phyloP scores from a whole-genome alignment of 495 filamentous ascomycete species.

The Penicillium desertorum region DNA sequence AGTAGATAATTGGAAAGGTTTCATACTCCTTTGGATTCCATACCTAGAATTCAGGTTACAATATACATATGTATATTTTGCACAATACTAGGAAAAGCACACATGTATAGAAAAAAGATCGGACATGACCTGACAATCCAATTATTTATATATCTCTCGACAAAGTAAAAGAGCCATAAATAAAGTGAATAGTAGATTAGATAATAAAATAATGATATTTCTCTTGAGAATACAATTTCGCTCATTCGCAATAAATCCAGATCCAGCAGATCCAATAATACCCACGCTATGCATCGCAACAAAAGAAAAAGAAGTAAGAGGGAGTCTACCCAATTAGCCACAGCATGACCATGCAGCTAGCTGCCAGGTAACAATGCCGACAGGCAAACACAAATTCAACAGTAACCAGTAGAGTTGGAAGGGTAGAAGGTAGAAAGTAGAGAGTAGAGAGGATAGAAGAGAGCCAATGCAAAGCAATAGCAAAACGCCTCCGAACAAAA shows the following conservation, averaged over 20 bases:
- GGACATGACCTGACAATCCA: too few relatives aligned
- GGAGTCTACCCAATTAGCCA: constrained; percentile 6
- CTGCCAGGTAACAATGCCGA: constrained; percentile 14
- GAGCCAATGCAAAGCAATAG: too few relatives aligned
- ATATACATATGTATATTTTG: too few relatives aligned
- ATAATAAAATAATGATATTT: background rate
- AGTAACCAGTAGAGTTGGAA: constrained; percentile 10
- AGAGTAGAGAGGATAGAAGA: constrained; percentile 9
- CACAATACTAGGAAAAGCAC: too few relatives aligned
- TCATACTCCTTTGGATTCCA: too few relatives aligned
- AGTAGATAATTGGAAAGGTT: too few relatives aligned
- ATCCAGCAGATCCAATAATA: constrained; percentile 18
- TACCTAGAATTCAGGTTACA: too few relatives aligned
- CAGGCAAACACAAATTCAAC: background rate
- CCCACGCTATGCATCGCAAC: constrained; percentile 34
- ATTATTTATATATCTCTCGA: too few relatives aligned
- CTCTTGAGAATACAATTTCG: constrained; percentile 18
- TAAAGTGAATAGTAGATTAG: too few relatives aligned
- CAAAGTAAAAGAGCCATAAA: too few relatives aligned
- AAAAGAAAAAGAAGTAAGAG: constrained; percentile 28
- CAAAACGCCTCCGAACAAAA: constrained; percentile 12
- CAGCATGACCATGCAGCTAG: constrained; percentile 11
- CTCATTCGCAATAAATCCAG: constrained; percentile 23
- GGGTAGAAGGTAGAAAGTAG: constrained; percentile 1
- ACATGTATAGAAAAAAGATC: too few relatives aligned